Evolutionary conservation across 208 protist genomes (phyloP), one percentile per base, ranked within the genome.

Genomic region (Wallacemonas sp.): DNA sequence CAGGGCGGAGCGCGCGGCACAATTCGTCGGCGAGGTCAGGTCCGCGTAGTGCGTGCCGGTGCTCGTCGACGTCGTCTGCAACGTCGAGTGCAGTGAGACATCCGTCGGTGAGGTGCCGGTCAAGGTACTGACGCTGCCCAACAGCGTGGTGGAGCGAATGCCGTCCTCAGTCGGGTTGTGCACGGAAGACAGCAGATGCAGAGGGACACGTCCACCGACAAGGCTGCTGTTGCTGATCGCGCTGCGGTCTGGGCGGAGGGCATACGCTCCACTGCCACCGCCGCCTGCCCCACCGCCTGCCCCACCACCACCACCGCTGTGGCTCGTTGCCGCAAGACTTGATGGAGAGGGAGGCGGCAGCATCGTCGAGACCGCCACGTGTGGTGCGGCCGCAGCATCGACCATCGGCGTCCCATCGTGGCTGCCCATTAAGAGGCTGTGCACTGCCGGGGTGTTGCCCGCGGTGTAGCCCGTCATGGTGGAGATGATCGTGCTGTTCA

Each of bases 21-120:
- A n/a, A n/a, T n/a, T n/a, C n/a, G n/a, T n/a, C n/a, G 36, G 36
- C 14, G 36, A 41, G 7, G 36, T 41, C 36, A 14, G 36, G 10
- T 41, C 36, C 10, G 36, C n/a, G n/a, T n/a, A n/a, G 36, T 41
- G 36, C 36, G 44, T 49, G 18, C 12, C 44, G 44, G 16, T 16
- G 44, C 44, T 22, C 11, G 16, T 22, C 11, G 20, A 7, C 44
- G 44, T 22, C 18, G 44, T 22, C 11, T 18, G 48, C 5, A 55
- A 4, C 0, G 18, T 55, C 25, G 48, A 55, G 48, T 20, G 48
- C 25, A 55, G 7, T 10, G 48, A 55, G 14, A 20, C 10, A 18
- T 55, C 48, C 11, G 48, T 55, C 8, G 20, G 7, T 10, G 48
- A 31, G 48, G 48, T 55, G 48, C 48, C 25, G 44, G 44, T 49